phyloP scores from a whole-genome alignment of 768 basidiomycete genomes.

The Daedaleopsis nitida region DNA sequence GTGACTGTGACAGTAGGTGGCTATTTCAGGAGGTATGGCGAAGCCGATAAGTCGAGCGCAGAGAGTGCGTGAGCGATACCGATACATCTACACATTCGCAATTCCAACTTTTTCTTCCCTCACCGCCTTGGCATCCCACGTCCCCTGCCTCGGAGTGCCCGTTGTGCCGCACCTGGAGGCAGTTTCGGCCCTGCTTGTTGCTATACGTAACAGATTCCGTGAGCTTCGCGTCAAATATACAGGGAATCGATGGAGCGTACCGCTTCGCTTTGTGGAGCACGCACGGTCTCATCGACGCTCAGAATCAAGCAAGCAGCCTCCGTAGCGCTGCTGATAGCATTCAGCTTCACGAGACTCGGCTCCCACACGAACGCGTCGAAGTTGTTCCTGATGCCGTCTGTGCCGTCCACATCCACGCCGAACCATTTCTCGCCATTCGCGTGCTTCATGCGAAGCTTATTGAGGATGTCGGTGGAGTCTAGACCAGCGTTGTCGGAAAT shows the following conservation, averaged over 20 bases:
- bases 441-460: constrained; percentile 97
- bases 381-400: constrained; percentile 89
- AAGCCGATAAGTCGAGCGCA: neutral
- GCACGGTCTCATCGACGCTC: constrained; percentile 96
- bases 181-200: constrained; percentile 83
- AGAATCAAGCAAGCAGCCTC: constrained; percentile 97
- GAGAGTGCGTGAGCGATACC: constrained; percentile 17
- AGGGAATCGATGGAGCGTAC: constrained; percentile 47
- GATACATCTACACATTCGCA: constrained; percentile 23
- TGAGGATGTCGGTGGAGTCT: constrained; percentile 95
- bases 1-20: constrained; percentile 7
- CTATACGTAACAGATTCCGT: constrained; percentile 37
- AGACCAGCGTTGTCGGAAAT: constrained; percentile 98
- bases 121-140: constrained; percentile 79
- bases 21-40: constrained; percentile 7
- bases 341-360: constrained; percentile 91
- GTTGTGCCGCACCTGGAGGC: constrained; percentile 88
- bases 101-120: constrained; percentile 25
- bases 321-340: constrained; percentile 92
- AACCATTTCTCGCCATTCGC: constrained; percentile 87
- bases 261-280: constrained; percentile 91
- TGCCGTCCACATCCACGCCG: constrained; percentile 92
- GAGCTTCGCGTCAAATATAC: neutral
- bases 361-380: constrained; percentile 99
- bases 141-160: constrained; percentile 85